Conservation (phyloP, 1,284 basidiomycete species). For the Tilletia walkeri region DNA sequence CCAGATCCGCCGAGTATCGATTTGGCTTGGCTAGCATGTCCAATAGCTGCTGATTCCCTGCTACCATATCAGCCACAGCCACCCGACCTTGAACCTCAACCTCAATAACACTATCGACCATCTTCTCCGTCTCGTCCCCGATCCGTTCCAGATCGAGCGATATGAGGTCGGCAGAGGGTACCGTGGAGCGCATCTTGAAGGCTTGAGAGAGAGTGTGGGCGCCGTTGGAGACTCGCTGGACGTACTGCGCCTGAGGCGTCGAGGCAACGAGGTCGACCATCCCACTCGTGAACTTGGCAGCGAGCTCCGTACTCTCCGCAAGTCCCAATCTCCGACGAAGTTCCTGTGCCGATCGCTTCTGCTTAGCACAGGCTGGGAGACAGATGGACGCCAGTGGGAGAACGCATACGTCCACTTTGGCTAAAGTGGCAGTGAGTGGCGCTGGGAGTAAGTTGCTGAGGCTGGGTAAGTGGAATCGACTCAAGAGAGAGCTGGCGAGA, state of each 20-base stretch:
- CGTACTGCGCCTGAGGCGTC: conserved; percentile 12
- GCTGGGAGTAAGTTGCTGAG: not conserved
- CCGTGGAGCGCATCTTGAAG: conserved; percentile 8
- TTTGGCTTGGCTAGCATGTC: not conserved
- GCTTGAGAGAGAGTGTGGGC: conserved; percentile 5
- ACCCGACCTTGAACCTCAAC: conserved; percentile 15
- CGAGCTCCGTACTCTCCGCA: not conserved
- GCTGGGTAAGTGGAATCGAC: not conserved
- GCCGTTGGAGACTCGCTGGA: conserved; percentile 13
- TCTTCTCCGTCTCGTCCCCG: conserved; percentile 14
- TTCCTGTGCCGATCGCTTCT: conserved; percentile 10
- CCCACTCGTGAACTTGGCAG: conserved; percentile 5
- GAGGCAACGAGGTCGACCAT: conserved; percentile 12
- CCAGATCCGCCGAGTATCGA: conserved; percentile 8
- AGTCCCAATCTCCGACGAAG: not conserved
- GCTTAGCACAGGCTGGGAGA: not conserved
- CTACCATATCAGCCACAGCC: conserved; percentile 10
- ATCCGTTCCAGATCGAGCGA: conserved; percentile 3
- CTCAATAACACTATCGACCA: conserved; percentile 13
- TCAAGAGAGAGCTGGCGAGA: no score
- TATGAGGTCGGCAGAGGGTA: not conserved
- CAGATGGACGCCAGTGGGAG: not conserved
- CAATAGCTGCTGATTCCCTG: conserved; percentile 2
- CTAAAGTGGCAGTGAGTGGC: not conserved
- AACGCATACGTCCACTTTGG: not conserved